A percentile compares a stretch with the other conserved stretches of the same genome.
Conservation (phyloP, 1,284 basidiomycete species). For the Irpex lacteus region DNA sequence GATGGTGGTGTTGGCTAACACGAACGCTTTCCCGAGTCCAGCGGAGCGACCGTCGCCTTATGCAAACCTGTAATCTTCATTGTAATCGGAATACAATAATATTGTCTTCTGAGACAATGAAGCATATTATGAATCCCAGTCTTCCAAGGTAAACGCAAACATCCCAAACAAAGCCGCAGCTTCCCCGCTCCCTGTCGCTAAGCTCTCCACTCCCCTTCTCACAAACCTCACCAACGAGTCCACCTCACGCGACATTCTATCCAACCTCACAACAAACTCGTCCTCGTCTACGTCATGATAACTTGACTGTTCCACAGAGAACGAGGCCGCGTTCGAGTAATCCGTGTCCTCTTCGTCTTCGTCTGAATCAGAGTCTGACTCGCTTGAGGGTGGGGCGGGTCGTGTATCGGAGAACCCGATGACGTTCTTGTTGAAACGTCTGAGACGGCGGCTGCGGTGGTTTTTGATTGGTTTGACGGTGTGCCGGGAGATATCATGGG, state of each 20-base stretch:
- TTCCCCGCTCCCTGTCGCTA: constrained; percentile 53
- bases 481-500: constrained; percentile 56
- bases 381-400: constrained; percentile 31
- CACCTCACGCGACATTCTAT: constrained; percentile 64
- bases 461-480: constrained; percentile 47
- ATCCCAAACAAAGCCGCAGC: constrained; percentile 65
- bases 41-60: constrained; percentile 60
- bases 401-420: constrained; percentile 56
- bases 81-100: not conserved
- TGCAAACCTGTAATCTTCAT: constrained; percentile 29
- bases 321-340: constrained; percentile 38
- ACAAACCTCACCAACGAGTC: constrained; percentile 70
- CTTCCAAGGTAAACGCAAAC: constrained; percentile 74
- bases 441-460: constrained; percentile 59
- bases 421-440: constrained; percentile 50
- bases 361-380: constrained; percentile 23
- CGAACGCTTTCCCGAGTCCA: constrained; percentile 78
- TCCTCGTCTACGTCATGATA: constrained; percentile 33
- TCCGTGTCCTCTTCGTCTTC: constrained; percentile 37
- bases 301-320: constrained; percentile 34
- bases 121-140: constrained; percentile 56
- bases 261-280: constrained; percentile 49
- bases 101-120: not conserved
- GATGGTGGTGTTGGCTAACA: constrained; percentile 85
- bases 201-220: constrained; percentile 59